Evolutionary conservation across 768 basidiomycete genomes (phyloP).

Genomic region (Serpula lacrymans): DNA sequence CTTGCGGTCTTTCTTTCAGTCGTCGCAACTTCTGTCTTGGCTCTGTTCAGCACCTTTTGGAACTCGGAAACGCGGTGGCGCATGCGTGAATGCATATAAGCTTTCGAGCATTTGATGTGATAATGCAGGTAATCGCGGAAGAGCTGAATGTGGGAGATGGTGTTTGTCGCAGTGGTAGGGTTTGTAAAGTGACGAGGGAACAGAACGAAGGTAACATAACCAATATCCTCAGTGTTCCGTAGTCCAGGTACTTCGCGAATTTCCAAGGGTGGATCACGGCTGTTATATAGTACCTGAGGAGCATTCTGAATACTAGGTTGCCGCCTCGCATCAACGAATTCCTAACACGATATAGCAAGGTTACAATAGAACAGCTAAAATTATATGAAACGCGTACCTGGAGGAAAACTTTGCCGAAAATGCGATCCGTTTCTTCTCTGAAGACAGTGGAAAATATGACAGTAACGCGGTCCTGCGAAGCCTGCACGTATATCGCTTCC

Average conservation of each 20-base stretch:
- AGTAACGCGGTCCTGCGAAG: conserved; percentile 92
- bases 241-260: conserved; percentile 85
- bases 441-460: conserved; percentile 98
- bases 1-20: conserved; percentile 89
- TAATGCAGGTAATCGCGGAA: conserved; percentile 99
- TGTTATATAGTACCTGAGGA: conserved; percentile 94
- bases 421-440: conserved; percentile 94
- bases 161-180: conserved; percentile 59
- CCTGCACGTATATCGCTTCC: conserved; percentile 95
- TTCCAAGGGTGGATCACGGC: conserved; percentile 94
- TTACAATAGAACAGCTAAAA: conserved; percentile 6
- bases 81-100: conserved; percentile 99
- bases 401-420: conserved; percentile 96
- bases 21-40: conserved; percentile 85
- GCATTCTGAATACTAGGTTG: conserved; percentile 93
- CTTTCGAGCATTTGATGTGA: conserved; percentile 98
- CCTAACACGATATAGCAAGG: conserved; percentile 44
- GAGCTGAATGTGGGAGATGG: conserved; percentile 92
- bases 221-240: conserved; percentile 80
- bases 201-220: conserved; percentile 96
- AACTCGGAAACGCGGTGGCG: conserved; percentile 91
- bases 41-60: conserved; percentile 92
- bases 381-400: conserved; percentile 54
- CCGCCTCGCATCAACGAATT: conserved; percentile 98
- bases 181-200: conserved; percentile 94